Base-by-base conservation (phyloP, 2,329 filamentous ascomycete genomes). In the Xylaria sp. region DNA sequence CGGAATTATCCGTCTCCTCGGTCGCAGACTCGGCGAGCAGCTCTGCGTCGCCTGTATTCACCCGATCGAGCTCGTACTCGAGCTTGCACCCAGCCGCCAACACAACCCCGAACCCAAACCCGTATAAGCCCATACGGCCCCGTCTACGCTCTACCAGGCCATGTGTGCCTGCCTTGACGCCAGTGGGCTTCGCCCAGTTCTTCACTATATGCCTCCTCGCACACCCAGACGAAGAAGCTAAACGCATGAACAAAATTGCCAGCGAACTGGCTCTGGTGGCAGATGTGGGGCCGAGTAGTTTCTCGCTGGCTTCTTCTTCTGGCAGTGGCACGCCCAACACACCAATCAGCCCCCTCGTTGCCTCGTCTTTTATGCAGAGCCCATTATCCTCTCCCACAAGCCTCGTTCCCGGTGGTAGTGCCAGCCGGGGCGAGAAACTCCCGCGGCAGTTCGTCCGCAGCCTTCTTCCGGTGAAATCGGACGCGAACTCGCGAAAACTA, bases 371-470 rank as follows among this genome's bases (percentile, higher is more conserved):
- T 13, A 22, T 44, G 50, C 61, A 56, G 25, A 38, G 49, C 51
- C 36, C 55, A 5, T 17, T 45, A 5, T 22, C 55, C 22, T 56
- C 56, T 22, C n/a, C 56, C 15, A 27, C 49, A 10, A 44, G 65
- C 27, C 27, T 44, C 20, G 22, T 11, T 3, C 13, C 39, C 13
- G 63, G 63, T 5, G 7, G 10, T 4, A 45, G 39, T 33, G 85
- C 89, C 50, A 86, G 90, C 54, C 86, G 84, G 69, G 88, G 86
- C 11, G 92, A 94, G 77, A 84, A 91, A 2, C 90, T 96, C 61
- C 94, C 93, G 0, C 93, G 92, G 70, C 90, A 94, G 72, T 84
- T 97, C 2, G 90, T 92, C 0, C 84, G 93, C 45, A 85, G 90
- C 58, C 82, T 96, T 3, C 87, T 97, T 44, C 93, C 93, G 0